Percentiles rank a stretch among this genome's conserved stretches.
Evolutionary conservation across 257 asterid species (phyloP).

Genomic region (Solanum microdontum): DNA sequence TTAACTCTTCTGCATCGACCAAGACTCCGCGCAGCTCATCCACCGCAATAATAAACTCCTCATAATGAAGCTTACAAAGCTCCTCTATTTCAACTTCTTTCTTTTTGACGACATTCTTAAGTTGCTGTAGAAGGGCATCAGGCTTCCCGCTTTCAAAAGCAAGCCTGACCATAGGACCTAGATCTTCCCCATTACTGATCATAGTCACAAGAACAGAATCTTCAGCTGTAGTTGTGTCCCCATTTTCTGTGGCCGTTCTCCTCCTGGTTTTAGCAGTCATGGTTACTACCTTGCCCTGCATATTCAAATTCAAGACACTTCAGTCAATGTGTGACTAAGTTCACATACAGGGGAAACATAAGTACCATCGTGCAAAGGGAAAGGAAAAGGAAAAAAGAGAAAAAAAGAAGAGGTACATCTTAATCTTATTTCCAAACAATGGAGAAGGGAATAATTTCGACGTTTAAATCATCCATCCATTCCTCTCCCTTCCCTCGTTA

Average conservation of each 20-base stretch:
- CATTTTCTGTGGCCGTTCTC: constrained; percentile 54
- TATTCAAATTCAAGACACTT: background rate
- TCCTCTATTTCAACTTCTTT: constrained; percentile 92
- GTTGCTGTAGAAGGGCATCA: constrained; percentile 69
- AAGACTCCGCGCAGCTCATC: constrained; percentile 93
- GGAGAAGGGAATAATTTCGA: background rate
- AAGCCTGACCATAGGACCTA: constrained; percentile 85
- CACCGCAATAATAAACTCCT: constrained; percentile 80
- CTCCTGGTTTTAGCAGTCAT: constrained; percentile 62
- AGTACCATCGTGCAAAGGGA: background rate
- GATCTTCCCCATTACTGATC: constrained; percentile 77
- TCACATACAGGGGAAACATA: background rate
- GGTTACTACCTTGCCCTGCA: constrained; percentile 4
- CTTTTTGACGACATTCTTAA: constrained; percentile 57
- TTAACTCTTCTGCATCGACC: constrained; percentile 90
- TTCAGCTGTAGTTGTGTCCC: constrained; percentile 43
- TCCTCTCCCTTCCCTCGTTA: background rate
- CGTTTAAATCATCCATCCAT: background rate
- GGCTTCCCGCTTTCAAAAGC: constrained; percentile 75
- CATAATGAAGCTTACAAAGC: constrained; percentile 88
- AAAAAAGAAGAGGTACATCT: background rate
- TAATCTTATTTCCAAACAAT: background rate
- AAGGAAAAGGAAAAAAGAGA: background rate
- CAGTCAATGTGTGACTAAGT: background rate
- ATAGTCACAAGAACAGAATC: constrained; percentile 77